These are phyloP conservation scores for Zygosaccharomyces siamensis DNA, from an alignment of 805 yeast genomes.

Conservation along the genomic window DNA sequence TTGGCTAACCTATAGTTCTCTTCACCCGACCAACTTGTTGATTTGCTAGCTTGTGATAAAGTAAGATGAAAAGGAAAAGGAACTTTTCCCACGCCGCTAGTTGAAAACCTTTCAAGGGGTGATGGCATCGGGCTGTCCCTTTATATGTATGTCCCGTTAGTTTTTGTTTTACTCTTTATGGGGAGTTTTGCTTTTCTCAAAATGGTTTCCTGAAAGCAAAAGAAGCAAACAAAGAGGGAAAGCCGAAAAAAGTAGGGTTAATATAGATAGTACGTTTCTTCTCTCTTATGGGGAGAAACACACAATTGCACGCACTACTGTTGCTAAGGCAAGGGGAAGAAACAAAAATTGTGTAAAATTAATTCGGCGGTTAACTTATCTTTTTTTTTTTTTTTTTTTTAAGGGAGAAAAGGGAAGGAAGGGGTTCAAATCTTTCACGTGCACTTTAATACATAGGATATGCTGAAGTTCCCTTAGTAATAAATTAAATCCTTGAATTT, in stretches of 20 bases:
- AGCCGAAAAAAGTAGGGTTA: background rate
- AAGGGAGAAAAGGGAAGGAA: no score
- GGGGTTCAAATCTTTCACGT: no score
- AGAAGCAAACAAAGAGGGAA: background rate
- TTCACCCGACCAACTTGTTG: background rate
- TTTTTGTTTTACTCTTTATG: slow-evolving; percentile 6
- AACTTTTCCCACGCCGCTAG: background rate
- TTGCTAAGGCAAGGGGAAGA: background rate
- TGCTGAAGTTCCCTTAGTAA: no score
- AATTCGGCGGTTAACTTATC: background rate
- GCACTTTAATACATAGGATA: no score
- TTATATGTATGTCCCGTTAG: slow-evolving; percentile 3
- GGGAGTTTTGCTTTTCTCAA: slow-evolving; percentile 6
- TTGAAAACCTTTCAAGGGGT: background rate
- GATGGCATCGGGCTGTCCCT: slow-evolving; percentile 1
- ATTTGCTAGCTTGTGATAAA: background rate
- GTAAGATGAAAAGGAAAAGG: background rate
- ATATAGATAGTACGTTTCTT: background rate
- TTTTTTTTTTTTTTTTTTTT: no score
- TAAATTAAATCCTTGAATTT: no score
- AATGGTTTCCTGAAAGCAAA: slow-evolving; percentile 3
- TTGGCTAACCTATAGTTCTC: background rate
- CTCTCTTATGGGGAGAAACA: background rate
- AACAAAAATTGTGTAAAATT: background rate
- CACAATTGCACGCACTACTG: background rate